Evolutionary conservation across 352 stramenopile species (phyloP), one percentile per base, ranked within the genome.

Genomic region (Phytophthora brassicae): DNA sequence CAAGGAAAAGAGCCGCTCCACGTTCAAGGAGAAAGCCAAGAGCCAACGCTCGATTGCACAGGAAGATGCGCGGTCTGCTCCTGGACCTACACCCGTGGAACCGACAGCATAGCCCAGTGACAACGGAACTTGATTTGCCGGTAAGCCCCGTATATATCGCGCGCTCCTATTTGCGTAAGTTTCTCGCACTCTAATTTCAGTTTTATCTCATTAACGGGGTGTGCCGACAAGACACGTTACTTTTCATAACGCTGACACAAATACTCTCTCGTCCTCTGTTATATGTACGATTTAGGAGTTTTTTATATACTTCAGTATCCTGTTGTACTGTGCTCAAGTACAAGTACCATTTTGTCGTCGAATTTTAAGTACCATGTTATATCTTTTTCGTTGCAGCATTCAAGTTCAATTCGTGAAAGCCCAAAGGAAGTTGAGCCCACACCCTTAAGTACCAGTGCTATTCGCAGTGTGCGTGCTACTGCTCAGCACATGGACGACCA

Each of bases 21-120:
- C 72, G 47, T 80, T 81, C 43, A 47, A 64, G 16, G 61, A 81
- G n/a, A 66, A 84, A 13, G 5, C 54, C 22, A 82, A 84, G 54
- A 45, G 31, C 4, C 81, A 81, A 43, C 38, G 35, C 17, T 52
- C 19, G 31, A n/a, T 46, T 39, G 65, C 43, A 20, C 62, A 60
- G 20, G 17, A 64, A 11, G 26, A 38, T 47, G n/a, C 42, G 19
- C 22, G 57, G 9, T 39, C 50, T 22, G 63, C 47, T 6, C 28
- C 44, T 19, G 17, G 31, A 6, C 29, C 41, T 17, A 24, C 26
- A 47, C 49, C 13, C 19, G 28, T 33, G n/a, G 45, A 70, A 11
- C 53, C 50, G 17, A 64, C 45, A 24, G 39, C 33, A 28, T 57
- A 70, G 44, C 28, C 51, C 31, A 1, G 41, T 38, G 17, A 5